Percentiles rank a stretch among this genome's conserved stretches.
Evolutionary conservation across 2,329 filamentous ascomycete genomes (phyloP).

Genomic region (Talaromyces marneffei): DNA sequence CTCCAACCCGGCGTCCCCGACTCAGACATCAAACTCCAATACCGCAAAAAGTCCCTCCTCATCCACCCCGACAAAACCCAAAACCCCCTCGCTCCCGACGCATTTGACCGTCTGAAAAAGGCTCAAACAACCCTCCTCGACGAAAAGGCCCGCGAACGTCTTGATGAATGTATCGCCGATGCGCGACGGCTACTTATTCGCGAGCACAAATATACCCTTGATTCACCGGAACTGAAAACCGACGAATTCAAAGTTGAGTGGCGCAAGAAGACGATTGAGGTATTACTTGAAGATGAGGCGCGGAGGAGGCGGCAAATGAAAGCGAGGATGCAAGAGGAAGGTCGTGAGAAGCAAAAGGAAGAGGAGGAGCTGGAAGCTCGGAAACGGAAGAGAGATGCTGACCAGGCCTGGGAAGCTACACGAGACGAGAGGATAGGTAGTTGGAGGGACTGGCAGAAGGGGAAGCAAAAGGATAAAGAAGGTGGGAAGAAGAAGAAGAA

Average conservation of each 20-base stretch:
- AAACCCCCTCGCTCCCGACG: conserved; percentile 84
- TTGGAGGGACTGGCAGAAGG: conserved; percentile 88
- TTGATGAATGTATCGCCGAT: conserved; percentile 94
- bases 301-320: conserved; percentile 78
- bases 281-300: conserved; percentile 89
- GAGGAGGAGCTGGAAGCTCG: conserved; percentile 78
- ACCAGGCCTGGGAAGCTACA: conserved; percentile 91
- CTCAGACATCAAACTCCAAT: conserved; percentile 88
- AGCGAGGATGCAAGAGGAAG: conserved; percentile 94
- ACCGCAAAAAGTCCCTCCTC: conserved; percentile 96
- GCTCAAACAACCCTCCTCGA: conserved; percentile 87
- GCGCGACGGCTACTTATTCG: conserved; percentile 91
- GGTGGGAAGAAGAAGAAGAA: conserved; percentile 56
- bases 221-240: conserved; percentile 76
- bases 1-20: conserved; percentile 93
- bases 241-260: conserved; percentile 77
- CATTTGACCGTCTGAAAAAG: conserved; percentile 94
- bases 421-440: conserved; percentile 85
- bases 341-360: conserved; percentile 74
- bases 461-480: conserved; percentile 49
- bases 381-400: conserved; percentile 83
- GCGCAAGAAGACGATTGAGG: conserved; percentile 82
- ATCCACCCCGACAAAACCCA: conserved; percentile 98
- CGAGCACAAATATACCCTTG: conserved; percentile 86
- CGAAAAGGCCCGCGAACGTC: conserved; percentile 77